Evolutionary conservation across 495 filamentous ascomycete species (phyloP).

Genomic region (Neurospora sp.): DNA sequence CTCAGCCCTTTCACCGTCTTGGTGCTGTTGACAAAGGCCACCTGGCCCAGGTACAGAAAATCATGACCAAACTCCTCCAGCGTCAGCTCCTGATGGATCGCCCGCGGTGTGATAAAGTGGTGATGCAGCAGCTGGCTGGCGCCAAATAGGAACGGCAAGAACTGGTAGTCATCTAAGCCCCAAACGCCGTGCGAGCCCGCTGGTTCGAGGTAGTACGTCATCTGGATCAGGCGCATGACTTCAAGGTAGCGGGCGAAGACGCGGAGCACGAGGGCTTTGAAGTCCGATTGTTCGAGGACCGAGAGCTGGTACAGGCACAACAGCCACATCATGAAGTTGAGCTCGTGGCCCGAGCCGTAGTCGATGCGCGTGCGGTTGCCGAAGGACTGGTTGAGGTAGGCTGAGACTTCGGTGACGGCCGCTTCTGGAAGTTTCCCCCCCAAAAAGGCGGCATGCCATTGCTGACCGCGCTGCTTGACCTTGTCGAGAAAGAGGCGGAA

Average conservation of each 20-base stretch:
- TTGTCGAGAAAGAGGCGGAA: constrained; percentile 80
- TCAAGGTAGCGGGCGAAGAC: constrained; percentile 74
- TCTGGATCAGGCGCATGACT: constrained; percentile 74
- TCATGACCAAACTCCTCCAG: constrained; percentile 78
- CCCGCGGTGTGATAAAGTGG: constrained; percentile 73
- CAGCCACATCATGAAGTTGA: constrained; percentile 93
- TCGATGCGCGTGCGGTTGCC: constrained; percentile 86
- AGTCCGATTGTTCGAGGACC: constrained; percentile 52
- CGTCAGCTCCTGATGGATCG: constrained; percentile 75
- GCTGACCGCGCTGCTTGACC: constrained; percentile 41
- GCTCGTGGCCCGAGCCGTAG: constrained; percentile 93
- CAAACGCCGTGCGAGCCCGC: constrained; percentile 93
- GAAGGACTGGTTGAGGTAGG: constrained; percentile 74
- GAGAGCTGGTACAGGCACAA: constrained; percentile 78
- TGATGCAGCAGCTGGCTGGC: constrained; percentile 83
- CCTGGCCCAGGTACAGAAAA: constrained; percentile 84
- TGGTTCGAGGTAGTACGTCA: constrained; percentile 88
- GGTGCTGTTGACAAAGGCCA: constrained; percentile 86
- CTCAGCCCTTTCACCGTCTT: constrained; percentile 93
- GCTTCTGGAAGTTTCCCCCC: constrained; percentile 16
- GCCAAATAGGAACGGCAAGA: constrained; percentile 91
- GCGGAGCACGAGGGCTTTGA: constrained; percentile 59
- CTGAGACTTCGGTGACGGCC: constrained; percentile 58
- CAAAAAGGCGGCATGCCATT: constrained; percentile 50
- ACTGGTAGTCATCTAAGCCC: constrained; percentile 97